Percentiles rank a stretch among this genome's conserved stretches.
These are phyloP conservation scores for Chenopodium formosanum DNA, from an alignment of 148 eudicot genomes.

Conservation along the genomic window DNA sequence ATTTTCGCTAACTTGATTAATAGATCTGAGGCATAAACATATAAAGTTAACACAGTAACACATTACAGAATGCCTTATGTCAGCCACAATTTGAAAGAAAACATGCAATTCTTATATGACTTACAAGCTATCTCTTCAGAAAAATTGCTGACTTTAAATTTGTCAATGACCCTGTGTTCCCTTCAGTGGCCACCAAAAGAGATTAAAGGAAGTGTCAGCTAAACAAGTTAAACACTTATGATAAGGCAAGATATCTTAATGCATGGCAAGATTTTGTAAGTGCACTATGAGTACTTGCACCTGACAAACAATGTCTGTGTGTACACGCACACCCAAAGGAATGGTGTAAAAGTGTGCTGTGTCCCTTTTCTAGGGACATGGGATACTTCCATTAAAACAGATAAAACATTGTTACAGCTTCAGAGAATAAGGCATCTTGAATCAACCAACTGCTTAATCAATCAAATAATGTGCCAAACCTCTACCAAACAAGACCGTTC, in stretches of 20 bases:
- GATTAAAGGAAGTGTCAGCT: conserved; percentile 8
- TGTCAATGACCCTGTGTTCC: conserved; percentile 47
- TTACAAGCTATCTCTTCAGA: conserved; percentile 63
- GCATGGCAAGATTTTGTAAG: not conserved
- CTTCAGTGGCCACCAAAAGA: conserved; percentile 35
- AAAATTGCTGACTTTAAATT: conserved; percentile 37
- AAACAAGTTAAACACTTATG: not conserved
- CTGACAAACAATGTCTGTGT: not conserved
- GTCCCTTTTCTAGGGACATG: not conserved
- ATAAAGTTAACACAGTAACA: conserved; percentile 13
- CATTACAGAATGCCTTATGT: not conserved
- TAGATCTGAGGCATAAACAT: conserved; percentile 45
- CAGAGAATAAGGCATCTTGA: not conserved
- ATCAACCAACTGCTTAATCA: not conserved
- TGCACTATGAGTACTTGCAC: not conserved
- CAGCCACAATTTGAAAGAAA: not conserved
- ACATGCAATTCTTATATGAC: conserved; percentile 28
- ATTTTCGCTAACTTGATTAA: conserved; percentile 41
- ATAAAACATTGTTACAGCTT: not conserved
- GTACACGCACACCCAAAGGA: not conserved
- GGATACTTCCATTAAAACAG: not conserved
- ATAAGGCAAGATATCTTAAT: not conserved
- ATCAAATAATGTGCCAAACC: not conserved
- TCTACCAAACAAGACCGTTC: not conserved
- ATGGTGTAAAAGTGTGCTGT: not conserved